phyloP scores from a whole-genome alignment of 139 green algal genomes.

The Chlamydomonas sp. region DNA sequence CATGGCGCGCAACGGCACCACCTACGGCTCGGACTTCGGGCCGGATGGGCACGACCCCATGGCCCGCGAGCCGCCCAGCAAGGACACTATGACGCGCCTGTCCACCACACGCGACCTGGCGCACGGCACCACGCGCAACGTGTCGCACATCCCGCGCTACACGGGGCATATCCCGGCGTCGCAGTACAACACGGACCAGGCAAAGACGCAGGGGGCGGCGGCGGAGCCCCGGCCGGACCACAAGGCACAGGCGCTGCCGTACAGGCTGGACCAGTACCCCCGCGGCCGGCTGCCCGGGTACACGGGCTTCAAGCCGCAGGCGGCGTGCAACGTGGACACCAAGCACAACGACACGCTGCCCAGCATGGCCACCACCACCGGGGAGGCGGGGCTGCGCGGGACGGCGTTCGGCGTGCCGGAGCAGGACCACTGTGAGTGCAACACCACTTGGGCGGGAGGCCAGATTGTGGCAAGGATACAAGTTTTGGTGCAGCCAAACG shows the following conservation, averaged over 20 bases:
- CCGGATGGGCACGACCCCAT: constrained; percentile 53
- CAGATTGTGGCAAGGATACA: neutral
- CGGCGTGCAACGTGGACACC: constrained; percentile 25
- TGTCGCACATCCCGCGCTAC: constrained; percentile 66
- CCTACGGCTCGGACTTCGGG: constrained; percentile 48
- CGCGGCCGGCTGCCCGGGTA: constrained; percentile 61
- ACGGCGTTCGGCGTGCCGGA: constrained; percentile 7
- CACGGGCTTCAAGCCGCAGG: constrained; percentile 60
- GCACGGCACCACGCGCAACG: constrained; percentile 59
- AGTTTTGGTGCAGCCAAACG: too few relatives aligned
- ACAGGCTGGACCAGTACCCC: constrained; percentile 61
- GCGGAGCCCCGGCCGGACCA: constrained; percentile 46
- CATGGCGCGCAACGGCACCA: constrained; percentile 24
- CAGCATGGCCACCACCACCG: constrained; percentile 55
- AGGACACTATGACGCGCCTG: constrained; percentile 45
- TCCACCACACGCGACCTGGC: constrained; percentile 57
- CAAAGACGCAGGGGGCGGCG: constrained; percentile 21
- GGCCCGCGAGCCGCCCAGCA: constrained; percentile 33
- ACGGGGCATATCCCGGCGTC: constrained; percentile 63
- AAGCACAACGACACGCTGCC: constrained; percentile 42
- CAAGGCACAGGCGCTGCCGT: constrained; percentile 56
- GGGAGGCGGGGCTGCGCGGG: constrained; percentile 44
- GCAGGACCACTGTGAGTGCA: constrained; percentile 7
- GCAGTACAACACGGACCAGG: constrained; percentile 27
- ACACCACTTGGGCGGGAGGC: neutral